Evolutionary conservation across 1,139 yeast species (phyloP).

Genomic region (Yamadazyma triangularis): DNA sequence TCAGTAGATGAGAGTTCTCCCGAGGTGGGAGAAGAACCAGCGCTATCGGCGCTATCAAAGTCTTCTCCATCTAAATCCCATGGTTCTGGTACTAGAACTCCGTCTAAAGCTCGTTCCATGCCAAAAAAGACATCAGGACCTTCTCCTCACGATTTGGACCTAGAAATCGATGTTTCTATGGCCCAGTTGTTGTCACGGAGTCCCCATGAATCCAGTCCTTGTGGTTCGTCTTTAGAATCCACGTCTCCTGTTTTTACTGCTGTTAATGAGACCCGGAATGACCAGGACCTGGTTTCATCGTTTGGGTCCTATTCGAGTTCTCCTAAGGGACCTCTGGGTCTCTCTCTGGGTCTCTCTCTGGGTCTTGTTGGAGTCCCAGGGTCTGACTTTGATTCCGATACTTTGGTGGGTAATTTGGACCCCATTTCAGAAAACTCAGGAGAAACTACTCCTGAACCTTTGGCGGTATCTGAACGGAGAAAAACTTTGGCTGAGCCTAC

Average conservation of each 20-base stretch:
- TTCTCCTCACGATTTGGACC: slow-evolving; percentile 23
- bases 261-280: neutral
- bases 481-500: too few relatives aligned
- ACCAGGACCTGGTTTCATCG: slow-evolving; percentile 2
- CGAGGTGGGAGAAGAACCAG: too few relatives aligned
- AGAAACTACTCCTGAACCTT: slow-evolving; percentile 37
- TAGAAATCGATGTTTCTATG: slow-evolving; percentile 45
- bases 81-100: too few relatives aligned
- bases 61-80: too few relatives aligned
- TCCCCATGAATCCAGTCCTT: neutral
- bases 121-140: too few relatives aligned
- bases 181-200: slow-evolving; percentile 30
- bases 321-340: slow-evolving; percentile 1
- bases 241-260: neutral
- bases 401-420: slow-evolving; percentile 25
- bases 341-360: too few relatives aligned
- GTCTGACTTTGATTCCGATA: slow-evolving; percentile 9
- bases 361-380: neutral
- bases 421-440: slow-evolving; percentile 39
- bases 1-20: too few relatives aligned
- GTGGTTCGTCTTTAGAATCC: neutral
- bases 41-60: too few relatives aligned
- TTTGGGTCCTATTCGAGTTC: slow-evolving; percentile 9
- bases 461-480: slow-evolving; percentile 7
- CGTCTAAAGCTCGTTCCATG: too few relatives aligned